Conservation (phyloP, 2,329 filamentous ascomycete genomes). For the Diaporthe destruens region DNA sequence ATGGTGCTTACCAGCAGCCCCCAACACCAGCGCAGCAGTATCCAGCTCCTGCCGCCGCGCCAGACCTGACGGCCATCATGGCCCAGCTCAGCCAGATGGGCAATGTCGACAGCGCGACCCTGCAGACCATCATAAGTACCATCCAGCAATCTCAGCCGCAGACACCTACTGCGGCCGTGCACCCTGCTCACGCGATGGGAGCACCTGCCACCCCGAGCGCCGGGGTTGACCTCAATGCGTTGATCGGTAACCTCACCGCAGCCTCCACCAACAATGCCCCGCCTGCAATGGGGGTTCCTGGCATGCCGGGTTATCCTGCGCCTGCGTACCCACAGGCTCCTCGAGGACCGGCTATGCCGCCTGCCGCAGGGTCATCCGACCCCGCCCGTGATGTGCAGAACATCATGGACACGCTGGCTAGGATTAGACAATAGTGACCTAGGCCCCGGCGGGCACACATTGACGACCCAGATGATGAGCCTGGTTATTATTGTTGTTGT, state of each 20-base stretch:
- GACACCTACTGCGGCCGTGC: constrained; percentile 29
- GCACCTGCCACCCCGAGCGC: constrained; percentile 45
- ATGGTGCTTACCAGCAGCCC: constrained; percentile 50
- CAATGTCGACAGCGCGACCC: constrained; percentile 74
- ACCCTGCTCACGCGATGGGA: constrained; percentile 40
- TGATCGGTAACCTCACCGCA: constrained; percentile 56
- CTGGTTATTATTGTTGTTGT: not conserved
- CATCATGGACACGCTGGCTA: constrained; percentile 80
- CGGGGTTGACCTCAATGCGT: constrained; percentile 60
- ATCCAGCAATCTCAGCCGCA: constrained; percentile 55
- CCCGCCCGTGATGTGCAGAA: constrained; percentile 73
- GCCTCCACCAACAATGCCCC: constrained; percentile 27
- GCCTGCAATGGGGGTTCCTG: constrained; percentile 15
- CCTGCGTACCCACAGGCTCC: constrained; percentile 46
- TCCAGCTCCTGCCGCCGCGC: constrained; percentile 46
- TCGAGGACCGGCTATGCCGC: constrained; percentile 46
- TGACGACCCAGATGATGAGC: constrained; percentile 1
- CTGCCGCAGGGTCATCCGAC: constrained; percentile 48
- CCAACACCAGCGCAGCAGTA: constrained; percentile 48
- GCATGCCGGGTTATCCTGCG: constrained; percentile 47
- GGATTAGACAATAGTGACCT: constrained; percentile 65
- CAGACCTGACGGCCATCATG: constrained; percentile 74
- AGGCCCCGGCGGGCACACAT: not conserved
- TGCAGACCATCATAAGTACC: constrained; percentile 78
- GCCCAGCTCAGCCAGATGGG: constrained; percentile 72